Percentiles rank a stretch among this genome's conserved stretches.
These are phyloP conservation scores for Globisporangium cederbergense DNA, from an alignment of 352 stramenopile species.

Conservation along the genomic window DNA sequence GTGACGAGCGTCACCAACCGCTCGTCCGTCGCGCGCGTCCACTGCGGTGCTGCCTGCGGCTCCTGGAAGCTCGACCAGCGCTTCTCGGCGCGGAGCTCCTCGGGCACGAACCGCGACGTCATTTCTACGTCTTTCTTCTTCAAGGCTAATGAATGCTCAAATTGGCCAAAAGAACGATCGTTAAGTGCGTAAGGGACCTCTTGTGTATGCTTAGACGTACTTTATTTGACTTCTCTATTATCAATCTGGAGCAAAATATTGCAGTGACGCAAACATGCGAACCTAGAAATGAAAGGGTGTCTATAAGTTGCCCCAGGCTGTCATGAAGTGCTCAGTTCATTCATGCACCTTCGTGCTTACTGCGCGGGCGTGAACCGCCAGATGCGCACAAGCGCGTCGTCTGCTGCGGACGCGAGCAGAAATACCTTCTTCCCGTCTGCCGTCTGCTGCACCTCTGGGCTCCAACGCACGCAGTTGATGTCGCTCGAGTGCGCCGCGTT, in stretches of 20 bases:
- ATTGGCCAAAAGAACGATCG: not conserved
- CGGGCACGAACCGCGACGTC: conserved; percentile 16
- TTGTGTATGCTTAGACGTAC: not conserved
- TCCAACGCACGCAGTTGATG: conserved; percentile 84
- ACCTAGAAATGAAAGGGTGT: conserved; percentile 6
- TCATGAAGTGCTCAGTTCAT: too few species aligned
- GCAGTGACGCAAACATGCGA: not conserved
- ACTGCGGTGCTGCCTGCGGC: conserved; percentile 26
- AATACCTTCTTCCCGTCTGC: conserved; percentile 31
- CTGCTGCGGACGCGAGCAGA: conserved; percentile 61
- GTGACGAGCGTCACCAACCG: conserved; percentile 59
- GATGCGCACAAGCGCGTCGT: conserved; percentile 63
- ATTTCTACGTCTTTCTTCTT: conserved; percentile 2
- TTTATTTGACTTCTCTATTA: not conserved
- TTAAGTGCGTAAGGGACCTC: not conserved
- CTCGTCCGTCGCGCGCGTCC: conserved; percentile 50
- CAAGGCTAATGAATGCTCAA: not conserved
- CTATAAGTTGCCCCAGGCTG: not conserved
- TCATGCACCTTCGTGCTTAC: not conserved
- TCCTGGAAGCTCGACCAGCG: conserved; percentile 65
- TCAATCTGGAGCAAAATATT: not conserved
- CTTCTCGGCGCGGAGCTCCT: conserved; percentile 58
- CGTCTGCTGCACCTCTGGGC: conserved; percentile 23
- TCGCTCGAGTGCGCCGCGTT: conserved; percentile 64
- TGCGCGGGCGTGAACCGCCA: conserved; percentile 54